These are phyloP conservation scores for Trichoderma sp. DNA, from an alignment of 2,329 filamentous ascomycete species.

Conservation along the genomic window DNA sequence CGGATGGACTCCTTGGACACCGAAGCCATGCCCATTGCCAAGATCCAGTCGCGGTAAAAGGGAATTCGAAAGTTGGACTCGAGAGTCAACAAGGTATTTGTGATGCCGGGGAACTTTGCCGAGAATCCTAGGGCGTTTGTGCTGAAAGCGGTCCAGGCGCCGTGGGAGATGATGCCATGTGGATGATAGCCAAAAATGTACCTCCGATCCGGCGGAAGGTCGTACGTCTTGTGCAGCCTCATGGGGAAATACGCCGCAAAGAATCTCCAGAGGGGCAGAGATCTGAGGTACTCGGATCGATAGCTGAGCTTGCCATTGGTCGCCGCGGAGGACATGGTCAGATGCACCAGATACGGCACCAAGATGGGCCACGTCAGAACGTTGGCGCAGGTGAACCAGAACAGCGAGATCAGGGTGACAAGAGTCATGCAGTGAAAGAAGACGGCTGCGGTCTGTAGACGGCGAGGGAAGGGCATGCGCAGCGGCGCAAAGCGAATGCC, in stretches of 20 bases:
- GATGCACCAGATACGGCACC: conserved; percentile 78
- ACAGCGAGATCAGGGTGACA: conserved; percentile 71
- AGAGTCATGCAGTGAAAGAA: conserved; percentile 74
- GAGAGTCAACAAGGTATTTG: conserved; percentile 89
- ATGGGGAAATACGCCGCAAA: conserved; percentile 95
- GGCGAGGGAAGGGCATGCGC: conserved; percentile 70
- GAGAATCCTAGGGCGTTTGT: conserved; percentile 89
- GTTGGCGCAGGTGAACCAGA: conserved; percentile 90
- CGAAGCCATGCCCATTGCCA: conserved; percentile 82
- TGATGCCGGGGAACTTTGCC: conserved; percentile 90
- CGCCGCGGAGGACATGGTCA: conserved; percentile 77
- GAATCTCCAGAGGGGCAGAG: conserved; percentile 77
- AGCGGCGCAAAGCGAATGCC: conserved; percentile 84
- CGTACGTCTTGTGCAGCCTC: conserved; percentile 79
- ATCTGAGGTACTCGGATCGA: conserved; percentile 75
- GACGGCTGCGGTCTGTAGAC: conserved; percentile 78
- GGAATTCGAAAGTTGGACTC: conserved; percentile 95
- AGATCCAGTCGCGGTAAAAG: conserved; percentile 91
- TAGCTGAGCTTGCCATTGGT: conserved; percentile 75
- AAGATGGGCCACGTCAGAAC: conserved; percentile 86
- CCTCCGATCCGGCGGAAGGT: conserved; percentile 78
- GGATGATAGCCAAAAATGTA: conserved; percentile 98
- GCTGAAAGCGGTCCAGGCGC: conserved; percentile 89
- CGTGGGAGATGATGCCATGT: conserved; percentile 95
- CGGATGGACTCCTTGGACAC: conserved; percentile 92